Conservation (phyloP, 1,284 basidiomycete species). For the Tremellales sp. region DNA sequence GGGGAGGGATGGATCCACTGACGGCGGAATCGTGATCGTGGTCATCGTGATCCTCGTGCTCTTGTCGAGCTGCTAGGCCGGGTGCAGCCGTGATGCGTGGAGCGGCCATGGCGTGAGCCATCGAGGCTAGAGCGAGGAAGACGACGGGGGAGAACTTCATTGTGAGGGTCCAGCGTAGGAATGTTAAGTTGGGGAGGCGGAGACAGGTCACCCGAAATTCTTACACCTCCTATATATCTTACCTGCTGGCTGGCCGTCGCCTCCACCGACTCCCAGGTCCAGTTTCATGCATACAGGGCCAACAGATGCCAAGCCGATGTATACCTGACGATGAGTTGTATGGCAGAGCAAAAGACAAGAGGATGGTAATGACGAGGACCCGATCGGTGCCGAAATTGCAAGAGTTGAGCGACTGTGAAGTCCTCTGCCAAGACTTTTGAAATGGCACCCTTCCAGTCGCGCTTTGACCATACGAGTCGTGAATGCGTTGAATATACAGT, state of each 20-base stretch:
- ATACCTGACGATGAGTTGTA: too few relatives aligned
- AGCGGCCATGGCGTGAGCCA: neutral
- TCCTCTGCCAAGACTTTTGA: neutral
- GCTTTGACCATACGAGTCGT: too few relatives aligned
- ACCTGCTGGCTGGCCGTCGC: neutral
- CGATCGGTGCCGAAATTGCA: neutral
- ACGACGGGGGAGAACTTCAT: neutral
- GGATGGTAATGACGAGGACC: too few relatives aligned
- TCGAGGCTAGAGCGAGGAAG: neutral
- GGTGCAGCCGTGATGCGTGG: neutral
- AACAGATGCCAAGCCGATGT: too few relatives aligned
- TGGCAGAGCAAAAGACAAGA: too few relatives aligned
- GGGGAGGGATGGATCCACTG: slow-evolving; percentile 6
- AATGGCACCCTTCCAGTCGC: too few relatives aligned
- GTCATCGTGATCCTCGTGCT: neutral
- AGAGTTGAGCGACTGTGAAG: neutral
- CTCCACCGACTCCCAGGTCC: neutral
- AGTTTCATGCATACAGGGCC: neutral
- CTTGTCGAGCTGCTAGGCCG: neutral
- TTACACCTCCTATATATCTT: neutral
- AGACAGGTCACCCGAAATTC: too few relatives aligned
- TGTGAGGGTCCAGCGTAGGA: neutral
- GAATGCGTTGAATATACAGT: too few relatives aligned
- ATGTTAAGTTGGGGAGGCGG: too few relatives aligned
- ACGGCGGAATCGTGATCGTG: neutral